Base-by-base conservation (phyloP, 2,329 filamentous ascomycete species). In the Talaromyces sp. region DNA sequence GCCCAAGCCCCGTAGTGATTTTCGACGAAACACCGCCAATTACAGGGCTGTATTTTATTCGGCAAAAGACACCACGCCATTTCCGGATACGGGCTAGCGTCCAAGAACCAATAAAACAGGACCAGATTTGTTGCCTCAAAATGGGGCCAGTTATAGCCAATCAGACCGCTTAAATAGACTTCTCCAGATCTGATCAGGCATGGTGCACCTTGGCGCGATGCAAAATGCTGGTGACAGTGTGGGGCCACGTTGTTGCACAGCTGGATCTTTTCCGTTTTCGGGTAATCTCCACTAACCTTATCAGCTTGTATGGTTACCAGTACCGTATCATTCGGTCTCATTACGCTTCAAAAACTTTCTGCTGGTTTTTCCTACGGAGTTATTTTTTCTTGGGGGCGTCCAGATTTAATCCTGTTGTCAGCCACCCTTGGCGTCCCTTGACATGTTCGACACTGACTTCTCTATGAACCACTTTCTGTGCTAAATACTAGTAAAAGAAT, bases 51-150 rank as follows among this genome's bases (percentile, higher is more conserved):
- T 13, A n/a, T 39, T 15, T 2, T 15, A 5, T n/a, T 17, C 17
- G 8, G 35, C 33, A 43, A 8, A n/a, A 43, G n/a, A 17, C 15
- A 17, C 19, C 11, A 25, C 39, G 19, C 53, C 15, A 55, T 33
- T n/a, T 19, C 40, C 53, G 53, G 40, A 55, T 55, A 17, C 1
- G 40, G 15, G 19, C 15, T 55, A 55, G 53, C 31, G 40, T 54
- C 53, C 31, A 28, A 11, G 19, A 10, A 21, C 52, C n/a, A n/a
- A n/a, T n/a, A n/a, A n/a, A n/a, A 28, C 25, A 28, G 4, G 22
- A 17, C 53, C 39, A 22, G 28, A 36, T 55, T 36, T 36, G 53
- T 28, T 55, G 31, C 31, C 28, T 43, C 36, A 53, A 43, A 19
- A 35, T 21, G 37, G 36, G 17, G 51, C n/a, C 10, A 4, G 25